Evolutionary conservation across 139 green algal genomes (phyloP), one percentile per base, ranked within the genome.

Genomic region (Chlorella sp.): DNA sequence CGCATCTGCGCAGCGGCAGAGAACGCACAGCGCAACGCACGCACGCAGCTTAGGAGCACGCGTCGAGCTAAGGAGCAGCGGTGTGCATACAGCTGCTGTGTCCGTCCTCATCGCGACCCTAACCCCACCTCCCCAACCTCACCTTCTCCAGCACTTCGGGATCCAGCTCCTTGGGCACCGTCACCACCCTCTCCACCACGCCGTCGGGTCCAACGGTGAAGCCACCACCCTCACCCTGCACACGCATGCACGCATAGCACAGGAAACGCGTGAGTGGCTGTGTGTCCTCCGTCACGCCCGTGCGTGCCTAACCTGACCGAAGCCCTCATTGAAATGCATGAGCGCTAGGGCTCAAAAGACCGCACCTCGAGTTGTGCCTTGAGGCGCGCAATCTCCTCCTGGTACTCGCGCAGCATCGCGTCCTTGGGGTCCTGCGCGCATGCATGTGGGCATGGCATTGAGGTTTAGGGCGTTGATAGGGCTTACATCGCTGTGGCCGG

Each of bases 391-490:
- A 97, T 97, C 75, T 97, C 91, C 14, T 93, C 88, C 82, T 97
- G 93, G 78, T 93, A 97, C 80, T 97, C 90, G 4, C 89, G 78
- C 71, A 97, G 79, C 89, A 97, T 93, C 17, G 93, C 89, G 71
- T 97, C 92, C 86, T 95, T 96, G 70, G 92, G 90, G 64, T 95
- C 89, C 80, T 97, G 89, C 76, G 92, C 10, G 42, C n/a, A n/a
- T n/a, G n/a, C n/a, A n/a, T n/a, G n/a, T n/a, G n/a, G n/a, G n/a
- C n/a, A n/a, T n/a, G n/a, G n/a, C n/a, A n/a, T n/a, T n/a, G n/a
- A n/a, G n/a, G n/a, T n/a, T n/a, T n/a, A n/a, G n/a, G n/a, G n/a
- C n/a, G n/a, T n/a, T n/a, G n/a, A n/a, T n/a, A n/a, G n/a, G n/a
- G n/a, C n/a, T n/a, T n/a, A n/a, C n/a, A n/a, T n/a, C n/a, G n/a